Base-by-base conservation (phyloP, 257 asterid species). In the Nicotiana knightiana region DNA sequence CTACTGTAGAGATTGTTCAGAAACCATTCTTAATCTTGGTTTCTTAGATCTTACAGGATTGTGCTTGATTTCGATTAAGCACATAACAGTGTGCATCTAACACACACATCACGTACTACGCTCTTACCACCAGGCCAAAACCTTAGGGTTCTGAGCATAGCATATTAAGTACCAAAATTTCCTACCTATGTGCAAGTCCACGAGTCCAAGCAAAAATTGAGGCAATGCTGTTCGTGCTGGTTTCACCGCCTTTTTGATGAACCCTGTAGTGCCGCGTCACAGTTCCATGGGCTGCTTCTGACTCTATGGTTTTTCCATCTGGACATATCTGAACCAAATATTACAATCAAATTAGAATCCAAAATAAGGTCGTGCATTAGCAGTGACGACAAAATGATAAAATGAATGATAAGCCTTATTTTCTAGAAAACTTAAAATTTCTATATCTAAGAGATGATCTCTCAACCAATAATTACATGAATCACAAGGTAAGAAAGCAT, bases 231-330 rank as follows among this genome's bases (percentile, higher is more conserved):
- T 96, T 94, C 12, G 99, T 96, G 88, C 99, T 96, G 81, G 99
- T 96, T 90, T 96, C 99, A 83, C 99, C 98, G 3, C 98, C 98
- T 81, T 96, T 94, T 58, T 96, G 98, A 67, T 96, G 99, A 86
- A 96, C 98, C 86, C 98, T 93, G 86, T 66, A 96, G 90, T 96
- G 99, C 57, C 99, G 96, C 0, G 99, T 94, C 11, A 96, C 99
- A 81, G 99, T 96, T 87, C 99, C 99, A 84, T 96, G 98, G 81
- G 99, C 99, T 32, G 99, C 99, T 92, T 96, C 99, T 61, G 99
- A 90, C 86, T 96, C 99, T 30, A 96, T 95, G n/a, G 99, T 96
- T 93, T 96, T 96, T 68, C 99, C 99, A 87, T 96, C 99, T 26
- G 98, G 99, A 85, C 99, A 96, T 59, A 96, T 91, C 99, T 96